A percentile compares a stretch with the other conserved stretches of the same genome.
Evolutionary conservation across 345 rosid species (phyloP).

Genomic region (Salix purpurea): DNA sequence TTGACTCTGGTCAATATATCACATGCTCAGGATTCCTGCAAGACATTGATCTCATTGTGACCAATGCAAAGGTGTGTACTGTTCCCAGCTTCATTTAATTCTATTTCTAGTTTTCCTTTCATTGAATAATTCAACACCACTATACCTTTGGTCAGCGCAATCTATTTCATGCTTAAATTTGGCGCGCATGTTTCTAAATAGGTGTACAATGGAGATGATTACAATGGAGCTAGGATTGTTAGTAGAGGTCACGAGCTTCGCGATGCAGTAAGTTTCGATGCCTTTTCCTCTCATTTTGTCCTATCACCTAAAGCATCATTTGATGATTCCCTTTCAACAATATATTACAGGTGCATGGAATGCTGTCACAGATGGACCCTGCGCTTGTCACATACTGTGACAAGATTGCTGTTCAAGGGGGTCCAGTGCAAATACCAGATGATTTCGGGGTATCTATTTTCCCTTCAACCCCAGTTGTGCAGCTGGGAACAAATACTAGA

Average conservation of each 20-base stretch:
- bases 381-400: constrained; percentile 78
- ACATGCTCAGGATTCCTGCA: constrained; percentile 79
- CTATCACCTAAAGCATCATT: background rate
- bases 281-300: background rate
- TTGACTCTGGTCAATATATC: constrained; percentile 80
- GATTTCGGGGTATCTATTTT: constrained; percentile 59
- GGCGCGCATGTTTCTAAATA: constrained; percentile 20
- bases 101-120: background rate
- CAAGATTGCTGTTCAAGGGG: constrained; percentile 84
- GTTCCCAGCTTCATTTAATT: background rate
- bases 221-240: constrained; percentile 88
- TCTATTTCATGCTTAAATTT: background rate
- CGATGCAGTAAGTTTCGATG: constrained; percentile 60
- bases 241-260: constrained; percentile 93
- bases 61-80: constrained; percentile 76
- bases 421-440: constrained; percentile 74
- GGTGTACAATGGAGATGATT: constrained; percentile 94
- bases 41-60: constrained; percentile 85
- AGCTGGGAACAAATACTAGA: constrained; percentile 73
- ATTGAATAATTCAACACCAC: background rate
- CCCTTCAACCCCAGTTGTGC: constrained; percentile 66
- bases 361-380: constrained; percentile 99
- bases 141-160: background rate
- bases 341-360: constrained; percentile 75
- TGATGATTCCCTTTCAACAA: background rate